phyloP scores from a whole-genome alignment of 2,329 filamentous ascomycete genomes.

The Colletotrichum australisinense region DNA sequence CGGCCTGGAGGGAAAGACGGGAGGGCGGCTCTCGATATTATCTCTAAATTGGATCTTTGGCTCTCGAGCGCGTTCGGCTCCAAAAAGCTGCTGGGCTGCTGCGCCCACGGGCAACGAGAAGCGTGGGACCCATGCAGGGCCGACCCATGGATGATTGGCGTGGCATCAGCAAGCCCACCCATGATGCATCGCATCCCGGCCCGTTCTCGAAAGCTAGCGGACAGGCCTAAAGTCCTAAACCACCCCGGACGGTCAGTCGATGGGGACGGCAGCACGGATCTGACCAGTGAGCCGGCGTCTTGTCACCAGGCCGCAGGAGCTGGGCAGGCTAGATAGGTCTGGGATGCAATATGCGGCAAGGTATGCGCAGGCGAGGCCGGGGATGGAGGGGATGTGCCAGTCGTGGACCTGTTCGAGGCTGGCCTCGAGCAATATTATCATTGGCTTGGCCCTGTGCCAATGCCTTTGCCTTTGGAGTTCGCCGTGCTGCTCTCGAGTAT shows the following conservation, averaged over 20 bases:
- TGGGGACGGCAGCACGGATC: conserved; percentile 21
- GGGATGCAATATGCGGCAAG: neutral
- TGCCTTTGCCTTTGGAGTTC: conserved; percentile 4
- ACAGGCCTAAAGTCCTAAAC: conserved; percentile 2
- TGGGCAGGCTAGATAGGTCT: conserved; percentile 17
- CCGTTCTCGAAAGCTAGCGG: conserved; percentile 16
- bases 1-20: neutral
- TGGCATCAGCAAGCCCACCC: conserved; percentile 21
- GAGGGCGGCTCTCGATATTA: conserved; percentile 29
- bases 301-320: conserved; percentile 10
- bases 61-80: conserved; percentile 16
- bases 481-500: neutral
- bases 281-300: conserved; percentile 14
- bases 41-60: conserved; percentile 6
- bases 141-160: conserved; percentile 26
- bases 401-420: conserved; percentile 24
- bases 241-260: conserved; percentile 18
- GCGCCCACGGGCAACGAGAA: conserved; percentile 12
- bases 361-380: conserved; percentile 16
- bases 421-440: conserved; percentile 14
- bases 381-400: neutral
- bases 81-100: neutral
- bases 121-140: conserved; percentile 13
- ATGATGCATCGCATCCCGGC: conserved; percentile 17
- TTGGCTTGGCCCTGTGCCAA: conserved; percentile 29